phyloP scores from a whole-genome alignment of 1,284 basidiomycete species.

The Heterobasidion annosum region DNA sequence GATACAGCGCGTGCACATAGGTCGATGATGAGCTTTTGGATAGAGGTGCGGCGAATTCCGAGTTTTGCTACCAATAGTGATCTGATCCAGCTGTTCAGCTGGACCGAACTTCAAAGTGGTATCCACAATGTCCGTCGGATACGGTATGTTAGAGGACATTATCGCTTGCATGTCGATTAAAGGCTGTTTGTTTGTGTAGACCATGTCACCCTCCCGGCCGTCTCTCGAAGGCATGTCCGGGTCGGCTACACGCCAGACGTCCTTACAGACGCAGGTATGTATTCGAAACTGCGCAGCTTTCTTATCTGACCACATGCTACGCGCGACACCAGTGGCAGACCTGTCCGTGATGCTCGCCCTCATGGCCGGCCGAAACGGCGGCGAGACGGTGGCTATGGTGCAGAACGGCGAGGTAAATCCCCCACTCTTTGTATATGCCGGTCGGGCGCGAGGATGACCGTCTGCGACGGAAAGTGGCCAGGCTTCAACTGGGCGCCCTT shows the following conservation, averaged over 20 bases:
- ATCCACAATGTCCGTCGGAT: slow-evolving; percentile 88
- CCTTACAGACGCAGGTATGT: slow-evolving; percentile 75
- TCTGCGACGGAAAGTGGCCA: slow-evolving; percentile 32
- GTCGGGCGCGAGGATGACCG: slow-evolving; percentile 9
- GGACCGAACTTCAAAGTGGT: slow-evolving; percentile 69
- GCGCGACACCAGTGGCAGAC: slow-evolving; percentile 62
- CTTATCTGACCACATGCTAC: slow-evolving; percentile 5
- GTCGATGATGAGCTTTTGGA: slow-evolving; percentile 69
- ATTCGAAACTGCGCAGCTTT: not conserved
- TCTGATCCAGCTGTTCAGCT: slow-evolving; percentile 30
- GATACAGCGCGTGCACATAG: slow-evolving; percentile 21
- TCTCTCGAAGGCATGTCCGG: slow-evolving; percentile 60
- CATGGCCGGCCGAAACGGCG: slow-evolving; percentile 81
- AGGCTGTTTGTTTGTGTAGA: slow-evolving; percentile 37
- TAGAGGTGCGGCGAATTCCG: slow-evolving; percentile 31
- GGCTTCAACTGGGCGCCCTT: slow-evolving; percentile 76
- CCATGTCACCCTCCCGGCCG: slow-evolving; percentile 64
- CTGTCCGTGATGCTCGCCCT: slow-evolving; percentile 81
- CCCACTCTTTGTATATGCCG: not conserved
- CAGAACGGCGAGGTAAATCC: slow-evolving; percentile 51
- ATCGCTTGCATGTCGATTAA: not conserved
- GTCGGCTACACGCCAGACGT: slow-evolving; percentile 91
- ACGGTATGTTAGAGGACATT: slow-evolving; percentile 43
- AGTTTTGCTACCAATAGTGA: slow-evolving; percentile 5
- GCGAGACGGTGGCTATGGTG: slow-evolving; percentile 57